A percentile compares a stretch with the other conserved stretches of the same genome.
Conservation (phyloP, 176 grass and related monocot genomes). For the Elymus sibiricus region DNA sequence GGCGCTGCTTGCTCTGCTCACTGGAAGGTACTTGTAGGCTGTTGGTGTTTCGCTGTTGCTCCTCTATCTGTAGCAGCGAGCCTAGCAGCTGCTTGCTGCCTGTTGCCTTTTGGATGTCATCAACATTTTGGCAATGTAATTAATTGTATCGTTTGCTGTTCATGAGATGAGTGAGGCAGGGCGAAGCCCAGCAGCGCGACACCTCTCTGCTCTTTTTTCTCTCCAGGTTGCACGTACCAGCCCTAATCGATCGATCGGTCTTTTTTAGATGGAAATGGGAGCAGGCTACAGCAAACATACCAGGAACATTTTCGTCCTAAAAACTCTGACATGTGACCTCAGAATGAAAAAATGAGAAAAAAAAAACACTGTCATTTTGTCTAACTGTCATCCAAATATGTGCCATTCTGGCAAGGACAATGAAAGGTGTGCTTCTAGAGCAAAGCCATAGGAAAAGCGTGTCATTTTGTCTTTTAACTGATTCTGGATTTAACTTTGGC, state of each 20-base stretch:
- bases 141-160: background rate
- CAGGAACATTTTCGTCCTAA: background rate
- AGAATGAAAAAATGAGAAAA: background rate
- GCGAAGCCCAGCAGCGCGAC: background rate
- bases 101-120: background rate
- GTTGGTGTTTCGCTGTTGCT: background rate
- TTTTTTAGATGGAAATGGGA: background rate
- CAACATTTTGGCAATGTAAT: background rate
- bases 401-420: background rate
- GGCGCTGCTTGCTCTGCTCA: background rate
- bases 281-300: background rate
- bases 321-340: background rate
- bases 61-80: background rate
- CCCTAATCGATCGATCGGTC: background rate
- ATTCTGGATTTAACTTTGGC: background rate
- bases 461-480: background rate
- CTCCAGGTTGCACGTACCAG: background rate
- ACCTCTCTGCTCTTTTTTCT: background rate
- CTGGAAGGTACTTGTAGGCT: background rate
- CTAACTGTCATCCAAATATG: background rate
- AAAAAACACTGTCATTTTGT: background rate
- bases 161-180: background rate
- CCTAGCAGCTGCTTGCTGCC: background rate
- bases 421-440: background rate
- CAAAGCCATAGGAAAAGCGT: background rate